Base-by-base conservation (phyloP, 2,329 filamentous ascomycete species). In the Aschersonia sp. region DNA sequence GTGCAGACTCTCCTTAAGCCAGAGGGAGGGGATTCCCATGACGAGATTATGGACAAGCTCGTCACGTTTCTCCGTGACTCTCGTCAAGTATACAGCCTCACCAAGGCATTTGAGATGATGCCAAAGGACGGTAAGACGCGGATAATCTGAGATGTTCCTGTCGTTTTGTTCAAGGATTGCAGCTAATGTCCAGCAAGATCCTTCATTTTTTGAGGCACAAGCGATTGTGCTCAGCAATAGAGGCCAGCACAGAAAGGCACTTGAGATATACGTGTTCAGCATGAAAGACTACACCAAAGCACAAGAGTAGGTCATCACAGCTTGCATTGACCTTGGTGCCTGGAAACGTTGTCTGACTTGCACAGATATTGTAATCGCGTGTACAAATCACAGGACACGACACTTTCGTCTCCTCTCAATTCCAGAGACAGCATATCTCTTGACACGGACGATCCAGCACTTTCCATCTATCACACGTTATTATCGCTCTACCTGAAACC, bases 181-280 rank as follows among this genome's bases (percentile, higher is more conserved):
- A 37, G 4, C 35, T 37, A 8, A 4, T 14, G 8, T 11, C n/a
- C 9, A 37, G 2, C 14, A 32, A 90, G 87, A 96, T 61, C 72
- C 88, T 0, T 73, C 78, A 3, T 96, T 96, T 58, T 94, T 85
- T 63, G 90, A 97, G 62, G 81, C 87, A 2, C 81, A 90, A 51
- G 92, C 92, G 6, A 83, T 97, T 43, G 82, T 97, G 22, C 77
- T 97, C 40, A 88, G 87, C 64, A 94, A 92, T 56, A 95, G 97
- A 86, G 87, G 87, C 6, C 84, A 90, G 57, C 89, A 98, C 67
- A 89, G 87, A 60, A 88, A 97, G 65, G 92, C 92, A 0, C 69
- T 98, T n/a, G 85, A 92, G 60, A 95, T 98, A 46, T 98, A 95
- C 61, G 90, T 97, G 31, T 98, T 96, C 67, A 92, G 90, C 63